These are phyloP conservation scores for Xylaria sp. DNA, from an alignment of 2,329 filamentous ascomycete species.

Conservation along the genomic window DNA sequence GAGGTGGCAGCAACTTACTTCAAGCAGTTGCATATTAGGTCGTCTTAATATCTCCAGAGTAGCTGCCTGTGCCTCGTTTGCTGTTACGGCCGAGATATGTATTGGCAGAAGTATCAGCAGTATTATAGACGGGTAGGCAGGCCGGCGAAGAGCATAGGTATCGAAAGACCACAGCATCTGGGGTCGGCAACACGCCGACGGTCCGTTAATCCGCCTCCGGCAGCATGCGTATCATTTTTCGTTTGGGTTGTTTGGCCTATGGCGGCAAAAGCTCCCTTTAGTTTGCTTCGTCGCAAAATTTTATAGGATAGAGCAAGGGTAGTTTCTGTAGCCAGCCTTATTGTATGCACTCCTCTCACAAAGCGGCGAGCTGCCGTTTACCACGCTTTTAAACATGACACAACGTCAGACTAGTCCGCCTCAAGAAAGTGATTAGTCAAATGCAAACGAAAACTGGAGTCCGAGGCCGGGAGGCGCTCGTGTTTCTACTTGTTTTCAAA, in stretches of 20 bases:
- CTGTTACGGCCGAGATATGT: neutral
- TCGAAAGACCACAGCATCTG: neutral
- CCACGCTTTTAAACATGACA: no score
- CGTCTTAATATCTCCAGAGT: no score
- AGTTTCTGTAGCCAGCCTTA: no score
- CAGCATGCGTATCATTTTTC: no score
- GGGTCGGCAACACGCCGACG: slow-evolving; percentile 1
- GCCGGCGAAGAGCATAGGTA: slow-evolving; percentile 11
- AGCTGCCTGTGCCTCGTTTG: slow-evolving; percentile 17
- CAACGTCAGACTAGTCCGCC: neutral
- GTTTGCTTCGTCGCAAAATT: no score
- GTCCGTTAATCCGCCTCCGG: slow-evolving; percentile 1
- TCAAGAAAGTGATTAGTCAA: neutral
- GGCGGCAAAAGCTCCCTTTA: neutral
- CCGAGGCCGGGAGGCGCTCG: neutral
- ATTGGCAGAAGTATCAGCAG: no score
- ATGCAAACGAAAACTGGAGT: neutral
- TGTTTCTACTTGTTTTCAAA: neutral
- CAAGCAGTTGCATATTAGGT: no score
- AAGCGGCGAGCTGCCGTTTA: no score
- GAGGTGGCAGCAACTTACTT: no score
- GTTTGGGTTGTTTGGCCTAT: no score
- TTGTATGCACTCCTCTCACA: no score
- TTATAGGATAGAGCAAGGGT: no score
- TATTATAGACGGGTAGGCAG: neutral